phyloP scores from a whole-genome alignment of 495 filamentous ascomycete genomes.

The Trypethelium eluteriae region DNA sequence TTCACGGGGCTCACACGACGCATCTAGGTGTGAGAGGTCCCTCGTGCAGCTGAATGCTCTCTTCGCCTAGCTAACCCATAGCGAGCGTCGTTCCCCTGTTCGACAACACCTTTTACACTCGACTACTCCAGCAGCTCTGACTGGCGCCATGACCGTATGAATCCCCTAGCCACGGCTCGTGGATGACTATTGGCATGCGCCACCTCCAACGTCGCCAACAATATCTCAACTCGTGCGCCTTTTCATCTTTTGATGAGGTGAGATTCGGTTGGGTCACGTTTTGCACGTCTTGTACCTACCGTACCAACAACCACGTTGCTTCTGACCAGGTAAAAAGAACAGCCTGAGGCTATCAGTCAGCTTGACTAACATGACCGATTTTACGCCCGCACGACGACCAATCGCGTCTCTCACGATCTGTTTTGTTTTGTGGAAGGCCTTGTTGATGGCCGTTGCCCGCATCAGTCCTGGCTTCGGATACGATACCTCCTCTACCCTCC shows the following conservation, averaged over 20 bases:
- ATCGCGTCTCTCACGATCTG: neutral
- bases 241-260: neutral
- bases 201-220: neutral
- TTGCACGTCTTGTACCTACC: no score
- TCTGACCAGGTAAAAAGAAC: no score
- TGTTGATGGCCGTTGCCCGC: slow-evolving; percentile 58
- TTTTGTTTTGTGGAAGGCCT: slow-evolving; percentile 55
- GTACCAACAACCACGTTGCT: no score
- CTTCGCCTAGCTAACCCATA: neutral
- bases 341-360: slow-evolving; percentile 9
- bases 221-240: neutral
- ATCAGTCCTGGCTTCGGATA: slow-evolving; percentile 67
- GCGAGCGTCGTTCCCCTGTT: neutral
- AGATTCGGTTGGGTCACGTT: neutral
- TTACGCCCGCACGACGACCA: neutral
- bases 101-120: neutral
- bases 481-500: slow-evolving; percentile 74
- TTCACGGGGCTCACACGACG: neutral
- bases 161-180: no score
- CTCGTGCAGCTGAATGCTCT: neutral
- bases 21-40: neutral
- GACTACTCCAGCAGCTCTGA: neutral
- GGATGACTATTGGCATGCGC: neutral
- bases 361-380: slow-evolving; percentile 5
- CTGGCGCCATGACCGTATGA: neutral